Evolutionary conservation across 352 stramenopile species (phyloP), one percentile per base, ranked within the genome.

Genomic region (Peronosclerospora sorghi): DNA sequence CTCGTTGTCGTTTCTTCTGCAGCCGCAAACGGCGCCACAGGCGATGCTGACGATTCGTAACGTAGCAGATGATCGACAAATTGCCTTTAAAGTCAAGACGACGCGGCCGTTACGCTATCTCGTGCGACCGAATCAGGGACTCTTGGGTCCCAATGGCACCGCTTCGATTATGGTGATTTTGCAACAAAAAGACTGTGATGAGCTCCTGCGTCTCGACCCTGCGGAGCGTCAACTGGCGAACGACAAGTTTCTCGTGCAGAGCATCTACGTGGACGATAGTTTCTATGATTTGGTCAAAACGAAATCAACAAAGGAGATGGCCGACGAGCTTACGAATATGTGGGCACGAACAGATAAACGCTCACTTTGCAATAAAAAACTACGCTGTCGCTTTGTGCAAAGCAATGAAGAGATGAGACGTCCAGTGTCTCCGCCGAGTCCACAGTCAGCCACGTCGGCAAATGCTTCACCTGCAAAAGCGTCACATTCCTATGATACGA

Each of bases 201-300:
- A 94, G 39, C 59, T 93, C 32, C 50, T 87, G 52, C 78, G 78
- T 0, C 48, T 91, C 30, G 78, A 89, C 26, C 60, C 74, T 5
- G 62, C 74, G 0, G 81, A 94, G 56, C 76, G 81, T 19, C 68
- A 83, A 62, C 51, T 90, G 30, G 78, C 76, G 32, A 94, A 94
- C 51, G 81, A 94, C 63, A 94, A 94, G 70, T 94, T 94, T 44
- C 64, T 94, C 3, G 81, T 94, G 29, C 81, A 94, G 46, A 88
- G 73, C 49, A 84, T 87, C 32, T 87, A 70, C 42, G 73, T 88
- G 19, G 78, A 94, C 36, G 77, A 88, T 47, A 62, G 58, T 42
- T 90, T 93, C 55, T 93, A 87, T 50, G 76, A 94, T 38, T 41
- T 84, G 6, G 74, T 91, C 14, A 88, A 86, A 67, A 86, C 71